Percentiles rank a stretch among this genome's conserved stretches.
Evolutionary conservation across 371 early-diverging fungal genomes (phyloP).

Genomic region (Cokeromyces recurvatus): DNA sequence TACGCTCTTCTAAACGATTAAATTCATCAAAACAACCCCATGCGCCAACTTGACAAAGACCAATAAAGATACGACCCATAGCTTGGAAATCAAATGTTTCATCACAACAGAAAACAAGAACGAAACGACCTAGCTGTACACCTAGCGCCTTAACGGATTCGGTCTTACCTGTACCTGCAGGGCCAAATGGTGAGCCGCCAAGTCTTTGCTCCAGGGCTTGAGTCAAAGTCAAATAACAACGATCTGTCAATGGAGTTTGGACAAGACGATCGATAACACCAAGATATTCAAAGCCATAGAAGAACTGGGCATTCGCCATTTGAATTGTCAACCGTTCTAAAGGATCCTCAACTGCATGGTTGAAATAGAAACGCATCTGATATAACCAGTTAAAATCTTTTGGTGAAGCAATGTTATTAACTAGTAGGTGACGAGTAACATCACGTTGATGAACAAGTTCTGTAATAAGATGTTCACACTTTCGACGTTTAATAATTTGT

Average conservation of each 20-base stretch:
- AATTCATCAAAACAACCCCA: slow-evolving; percentile 99
- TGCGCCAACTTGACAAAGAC: slow-evolving; percentile 96
- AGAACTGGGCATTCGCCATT: slow-evolving; percentile 94
- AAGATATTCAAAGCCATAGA: slow-evolving; percentile 96
- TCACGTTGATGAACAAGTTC: slow-evolving; percentile 98
- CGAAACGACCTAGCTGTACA: slow-evolving; percentile 92
- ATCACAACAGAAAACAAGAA: slow-evolving; percentile 99
- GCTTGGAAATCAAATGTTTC: slow-evolving; percentile 99
- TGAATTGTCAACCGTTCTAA: slow-evolving; percentile 70
- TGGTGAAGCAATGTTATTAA: slow-evolving; percentile 48
- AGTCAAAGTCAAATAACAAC: slow-evolving; percentile 95
- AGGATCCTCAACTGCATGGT: slow-evolving; percentile 58
- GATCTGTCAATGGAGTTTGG: slow-evolving; percentile 97
- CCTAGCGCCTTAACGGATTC: slow-evolving; percentile 98
- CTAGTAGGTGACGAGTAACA: slow-evolving; percentile 74
- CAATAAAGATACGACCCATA: slow-evolving; percentile 99
- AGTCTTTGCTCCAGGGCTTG: slow-evolving; percentile 91
- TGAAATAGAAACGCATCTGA: slow-evolving; percentile 96
- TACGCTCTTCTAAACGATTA: slow-evolving; percentile 96
- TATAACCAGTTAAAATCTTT: slow-evolving; percentile 94
- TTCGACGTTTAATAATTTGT: slow-evolving; percentile 78
- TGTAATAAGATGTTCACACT: slow-evolving; percentile 96
- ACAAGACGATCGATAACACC: slow-evolving; percentile 96
- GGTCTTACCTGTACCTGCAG: slow-evolving; percentile 98
- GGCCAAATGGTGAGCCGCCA: slow-evolving; percentile 97